A percentile compares a stretch with the other conserved stretches of the same genome.
Evolutionary conservation across 345 rosid species (phyloP).

Genomic region (Citrus sp.): DNA sequence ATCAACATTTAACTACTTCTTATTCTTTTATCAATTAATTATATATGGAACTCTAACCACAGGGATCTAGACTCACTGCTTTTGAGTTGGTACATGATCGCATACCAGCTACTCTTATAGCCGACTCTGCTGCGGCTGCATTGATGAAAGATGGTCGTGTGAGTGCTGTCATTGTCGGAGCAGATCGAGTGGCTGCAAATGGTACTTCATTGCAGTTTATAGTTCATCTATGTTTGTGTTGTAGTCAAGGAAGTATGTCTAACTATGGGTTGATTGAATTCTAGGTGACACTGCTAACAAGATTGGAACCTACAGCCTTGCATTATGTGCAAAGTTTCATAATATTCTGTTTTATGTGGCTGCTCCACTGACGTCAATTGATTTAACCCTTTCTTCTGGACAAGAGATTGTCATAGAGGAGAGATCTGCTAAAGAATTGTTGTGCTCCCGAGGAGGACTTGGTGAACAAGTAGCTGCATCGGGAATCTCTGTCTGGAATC

Average conservation of each 20-base stretch:
- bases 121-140: constrained; percentile 95
- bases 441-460: constrained; percentile 77
- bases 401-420: constrained; percentile 77
- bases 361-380: constrained; percentile 87
- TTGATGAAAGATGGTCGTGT: constrained; percentile 77
- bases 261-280: constrained; percentile 5
- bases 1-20: neutral
- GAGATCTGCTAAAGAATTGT: constrained; percentile 71
- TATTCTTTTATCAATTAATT: neutral
- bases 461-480: constrained; percentile 97
- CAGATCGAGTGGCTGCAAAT: constrained; percentile 91
- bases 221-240: constrained; percentile 7
- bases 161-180: constrained; percentile 84
- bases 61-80: constrained; percentile 98
- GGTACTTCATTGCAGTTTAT: constrained; percentile 37
- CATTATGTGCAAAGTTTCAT: constrained; percentile 72
- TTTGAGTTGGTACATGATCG: constrained; percentile 89
- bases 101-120: constrained; percentile 84
- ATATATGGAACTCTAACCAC: constrained; percentile 10
- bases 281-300: constrained; percentile 96
- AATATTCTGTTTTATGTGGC: constrained; percentile 78
- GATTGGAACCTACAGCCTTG: constrained; percentile 96
- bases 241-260: constrained; percentile 2
- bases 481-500: constrained; percentile 92
- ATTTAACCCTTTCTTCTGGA: constrained; percentile 75